Evolutionary conservation across 805 yeast species (phyloP).

Genomic region (Candida michaelii): DNA sequence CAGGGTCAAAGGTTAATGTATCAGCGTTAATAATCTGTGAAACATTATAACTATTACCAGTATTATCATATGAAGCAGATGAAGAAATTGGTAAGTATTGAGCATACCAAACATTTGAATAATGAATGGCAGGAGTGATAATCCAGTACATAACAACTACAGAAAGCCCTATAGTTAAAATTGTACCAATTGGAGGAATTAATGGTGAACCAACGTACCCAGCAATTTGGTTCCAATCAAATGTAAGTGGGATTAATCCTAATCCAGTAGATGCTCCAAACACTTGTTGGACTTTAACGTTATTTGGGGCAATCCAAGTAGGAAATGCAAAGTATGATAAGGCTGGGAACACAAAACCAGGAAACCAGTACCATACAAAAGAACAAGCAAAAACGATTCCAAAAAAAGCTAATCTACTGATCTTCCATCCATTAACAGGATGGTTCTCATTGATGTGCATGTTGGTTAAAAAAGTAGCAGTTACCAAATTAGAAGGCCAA

Average conservation of each 20-base stretch:
- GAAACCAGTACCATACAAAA: slow-evolving; percentile 59
- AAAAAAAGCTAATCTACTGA: slow-evolving; percentile 16
- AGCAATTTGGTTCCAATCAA: slow-evolving; percentile 48
- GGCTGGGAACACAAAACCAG: slow-evolving; percentile 58
- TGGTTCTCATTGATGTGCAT: slow-evolving; percentile 47
- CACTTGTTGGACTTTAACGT: slow-evolving; percentile 59
- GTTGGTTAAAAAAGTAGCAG: slow-evolving; percentile 39
- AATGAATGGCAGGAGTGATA: slow-evolving; percentile 57
- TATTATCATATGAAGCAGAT: slow-evolving; percentile 50
- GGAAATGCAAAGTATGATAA: slow-evolving; percentile 63
- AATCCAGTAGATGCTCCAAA: slow-evolving; percentile 64
- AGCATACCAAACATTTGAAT: slow-evolving; percentile 57
- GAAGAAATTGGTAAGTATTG: slow-evolving; percentile 55
- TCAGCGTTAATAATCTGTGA: slow-evolving; percentile 42
- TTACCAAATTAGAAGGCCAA: slow-evolving; percentile 70
- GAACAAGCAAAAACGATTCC: slow-evolving; percentile 20
- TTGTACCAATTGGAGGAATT: slow-evolving; percentile 55
- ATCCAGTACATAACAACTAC: slow-evolving; percentile 47
- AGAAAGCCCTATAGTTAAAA: slow-evolving; percentile 20
- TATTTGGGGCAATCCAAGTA: slow-evolving; percentile 61
- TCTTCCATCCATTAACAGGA: slow-evolving; percentile 44
- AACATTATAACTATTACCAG: slow-evolving; percentile 50
- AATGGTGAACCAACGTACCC: slow-evolving; percentile 60
- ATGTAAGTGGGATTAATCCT: slow-evolving; percentile 56
- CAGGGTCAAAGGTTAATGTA: slow-evolving; percentile 40